Percentiles rank a stretch among this genome's conserved stretches.
Conservation (phyloP, 2,329 filamentous ascomycete species). For the Fusarium sp. region DNA sequence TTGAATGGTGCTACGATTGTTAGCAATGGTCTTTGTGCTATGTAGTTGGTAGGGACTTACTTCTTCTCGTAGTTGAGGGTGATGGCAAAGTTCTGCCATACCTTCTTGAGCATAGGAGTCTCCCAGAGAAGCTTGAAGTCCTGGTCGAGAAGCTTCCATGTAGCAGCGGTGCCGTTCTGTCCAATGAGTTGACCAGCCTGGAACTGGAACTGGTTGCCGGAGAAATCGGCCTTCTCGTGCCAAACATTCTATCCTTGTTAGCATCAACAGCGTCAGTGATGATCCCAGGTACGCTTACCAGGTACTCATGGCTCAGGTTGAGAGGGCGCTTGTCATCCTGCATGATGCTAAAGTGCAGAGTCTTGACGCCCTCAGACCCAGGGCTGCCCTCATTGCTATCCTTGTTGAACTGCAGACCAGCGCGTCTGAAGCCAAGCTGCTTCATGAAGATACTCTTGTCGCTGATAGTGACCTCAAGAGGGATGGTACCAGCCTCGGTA, state of each 20-base stretch:
- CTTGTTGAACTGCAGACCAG: conserved; percentile 41
- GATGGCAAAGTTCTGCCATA: conserved; percentile 71
- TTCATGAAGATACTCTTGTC: conserved; percentile 68
- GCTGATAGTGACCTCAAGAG: conserved; percentile 64
- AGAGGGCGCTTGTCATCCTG: conserved; percentile 61
- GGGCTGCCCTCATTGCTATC: conserved; percentile 58
- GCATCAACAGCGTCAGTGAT: not conserved
- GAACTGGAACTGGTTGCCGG: conserved; percentile 62
- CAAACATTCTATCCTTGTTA: conserved; percentile 48
- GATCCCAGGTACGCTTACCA: conserved; percentile 46
- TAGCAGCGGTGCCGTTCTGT: conserved; percentile 47
- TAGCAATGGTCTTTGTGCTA: not conserved
- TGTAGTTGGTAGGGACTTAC: conserved; percentile 47
- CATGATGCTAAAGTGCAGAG: conserved; percentile 68
- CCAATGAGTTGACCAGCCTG: conserved; percentile 64
- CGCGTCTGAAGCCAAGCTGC: conserved; percentile 69
- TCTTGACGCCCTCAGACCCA: conserved; percentile 63
- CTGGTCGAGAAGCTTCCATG: conserved; percentile 57
- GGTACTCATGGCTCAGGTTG: conserved; percentile 70
- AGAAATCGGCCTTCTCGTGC: conserved; percentile 57
- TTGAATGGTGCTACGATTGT: conserved; percentile 57
- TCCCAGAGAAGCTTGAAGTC: conserved; percentile 61
- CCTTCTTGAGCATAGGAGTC: conserved; percentile 57
- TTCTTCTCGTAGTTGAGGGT: conserved; percentile 65
- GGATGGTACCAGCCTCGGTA: conserved; percentile 51